phyloP scores from a whole-genome alignment of 192 early-diverging fungal genomes.

The Pilaira anomala region DNA sequence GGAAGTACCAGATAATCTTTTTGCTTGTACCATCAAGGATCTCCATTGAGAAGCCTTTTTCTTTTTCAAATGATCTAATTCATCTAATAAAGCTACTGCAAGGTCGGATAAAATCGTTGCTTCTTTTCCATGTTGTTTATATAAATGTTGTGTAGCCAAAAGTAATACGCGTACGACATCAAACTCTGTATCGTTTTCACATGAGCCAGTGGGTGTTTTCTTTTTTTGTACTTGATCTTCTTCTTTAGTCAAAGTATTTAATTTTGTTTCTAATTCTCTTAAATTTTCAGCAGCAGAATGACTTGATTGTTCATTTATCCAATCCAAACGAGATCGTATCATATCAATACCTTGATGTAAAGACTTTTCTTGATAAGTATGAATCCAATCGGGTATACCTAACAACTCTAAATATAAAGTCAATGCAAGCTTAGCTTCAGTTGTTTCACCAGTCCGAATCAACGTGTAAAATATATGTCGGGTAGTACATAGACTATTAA shows the following conservation, averaged over 20 bases:
- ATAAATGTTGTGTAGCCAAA: background rate
- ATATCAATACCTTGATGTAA: background rate
- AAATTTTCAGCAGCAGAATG: background rate
- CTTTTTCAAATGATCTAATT: conserved; percentile 4
- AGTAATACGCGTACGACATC: conserved; percentile 10
- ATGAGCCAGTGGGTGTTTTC: conserved; percentile 2
- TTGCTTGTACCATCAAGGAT: conserved; percentile 3
- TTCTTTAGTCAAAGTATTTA: background rate
- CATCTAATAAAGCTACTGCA: background rate
- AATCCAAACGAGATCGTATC: background rate
- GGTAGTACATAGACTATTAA: conserved; percentile 64
- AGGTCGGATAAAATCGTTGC: background rate
- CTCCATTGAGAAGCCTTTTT: conserved; percentile 9
- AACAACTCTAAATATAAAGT: conserved; percentile 55
- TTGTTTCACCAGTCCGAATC: conserved; percentile 57
- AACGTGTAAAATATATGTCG: conserved; percentile 59
- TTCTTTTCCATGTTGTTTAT: background rate
- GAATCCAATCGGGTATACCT: conserved; percentile 20
- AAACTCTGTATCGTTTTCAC: conserved; percentile 7
- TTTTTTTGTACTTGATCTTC: background rate
- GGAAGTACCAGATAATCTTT: background rate
- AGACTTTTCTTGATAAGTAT: background rate
- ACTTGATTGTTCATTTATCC: background rate
- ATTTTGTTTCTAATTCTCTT: background rate
- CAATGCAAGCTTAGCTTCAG: conserved; percentile 65